Evolutionary conservation across 2,329 filamentous ascomycete species (phyloP), one percentile per base, ranked within the genome.

Genomic region (Xylaria sp.): DNA sequence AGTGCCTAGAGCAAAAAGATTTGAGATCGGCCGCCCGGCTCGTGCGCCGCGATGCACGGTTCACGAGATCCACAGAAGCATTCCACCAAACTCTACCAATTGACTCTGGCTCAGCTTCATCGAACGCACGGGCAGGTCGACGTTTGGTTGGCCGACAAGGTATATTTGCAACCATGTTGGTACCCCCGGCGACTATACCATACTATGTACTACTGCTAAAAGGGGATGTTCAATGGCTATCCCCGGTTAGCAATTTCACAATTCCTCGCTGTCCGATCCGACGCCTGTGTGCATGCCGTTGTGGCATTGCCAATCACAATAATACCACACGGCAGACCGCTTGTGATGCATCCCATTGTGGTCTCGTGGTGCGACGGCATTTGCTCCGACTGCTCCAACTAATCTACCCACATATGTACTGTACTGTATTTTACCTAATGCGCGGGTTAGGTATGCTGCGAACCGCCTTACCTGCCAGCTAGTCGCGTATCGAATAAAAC

Each of bases 221-320:
- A 58, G 29, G 17, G 54, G 62, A 35, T 53, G 29, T 37, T 48
- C 35, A 49, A 48, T 38, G 53, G 54, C 35, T 11, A 19, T 40
- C 44, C 19, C 53, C 25, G 54, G n/a, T n/a, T 46, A 29, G 35
- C 41, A 40, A 61, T 60, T 63, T 63, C 38, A 57, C 33, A 21
- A 53, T 33, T 5, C 5, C 31, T 64, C 54, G 58, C 58, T 58
- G 11, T 58, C 49, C 49, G 43, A 47, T 51, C 43, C 43, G 44
- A 53, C 31, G 15, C 25, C 23, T 23, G 33, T 35, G 43, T 27
- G 33, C 17, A 17, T 27, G 2, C 11, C 33, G 23, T 29, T 35
- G 29, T 33, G 43, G 27, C 31, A 25, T 38, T 49, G 60, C 52
- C 27, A 55, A 55, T 51, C 55, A 9, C 46, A 56, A 56, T 55